A percentile compares a stretch with the other conserved stretches of the same genome.
Conservation (phyloP, 1,284 basidiomycete genomes). For the Fereydounia khargensis region DNA sequence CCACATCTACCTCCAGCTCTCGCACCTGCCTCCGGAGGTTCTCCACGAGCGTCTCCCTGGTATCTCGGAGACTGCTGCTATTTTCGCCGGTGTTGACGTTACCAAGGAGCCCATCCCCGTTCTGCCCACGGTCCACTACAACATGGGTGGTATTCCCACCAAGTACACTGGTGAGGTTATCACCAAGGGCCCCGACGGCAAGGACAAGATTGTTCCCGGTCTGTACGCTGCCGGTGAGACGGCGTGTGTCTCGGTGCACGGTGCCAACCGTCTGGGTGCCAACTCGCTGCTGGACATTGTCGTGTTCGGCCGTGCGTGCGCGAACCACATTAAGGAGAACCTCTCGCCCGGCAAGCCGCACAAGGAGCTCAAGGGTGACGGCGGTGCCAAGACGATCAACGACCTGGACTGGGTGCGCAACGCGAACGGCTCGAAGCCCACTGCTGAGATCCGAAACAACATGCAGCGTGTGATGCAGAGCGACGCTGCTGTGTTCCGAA, state of each 20-base stretch:
- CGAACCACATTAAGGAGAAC: conserved; percentile 94
- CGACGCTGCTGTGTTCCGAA: conserved; percentile 66
- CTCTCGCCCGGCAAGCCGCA: conserved; percentile 86
- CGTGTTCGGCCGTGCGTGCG: conserved; percentile 97
- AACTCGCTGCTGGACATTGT: conserved; percentile 99
- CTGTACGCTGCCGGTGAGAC: conserved; percentile 98
- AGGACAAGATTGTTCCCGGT: conserved; percentile 92
- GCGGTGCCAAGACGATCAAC: conserved; percentile 81
- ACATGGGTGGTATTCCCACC: conserved; percentile 97
- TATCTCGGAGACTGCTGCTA: conserved; percentile 99
- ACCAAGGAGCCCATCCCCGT: conserved; percentile 90
- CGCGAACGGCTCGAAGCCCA: conserved; percentile 73
- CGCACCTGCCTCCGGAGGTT: conserved; percentile 91
- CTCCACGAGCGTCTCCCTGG: conserved; percentile 96
- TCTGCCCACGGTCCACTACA: conserved; percentile 57
- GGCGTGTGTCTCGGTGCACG: conserved; percentile 97
- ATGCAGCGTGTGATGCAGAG: conserved; percentile 99
- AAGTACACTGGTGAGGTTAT: conserved; percentile 97
- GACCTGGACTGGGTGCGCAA: conserved; percentile 85
- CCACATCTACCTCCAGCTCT: conserved; percentile 94
- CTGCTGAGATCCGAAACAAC: conserved; percentile 83
- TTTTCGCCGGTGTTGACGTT: conserved; percentile 98
- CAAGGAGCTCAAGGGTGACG: conserved; percentile 81
- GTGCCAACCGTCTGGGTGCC: conserved; percentile 98
- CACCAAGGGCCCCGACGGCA: conserved; percentile 65